These are phyloP conservation scores for Malbranchea cinnamomea DNA, from an alignment of 2,329 filamentous ascomycete genomes.

Conservation along the genomic window DNA sequence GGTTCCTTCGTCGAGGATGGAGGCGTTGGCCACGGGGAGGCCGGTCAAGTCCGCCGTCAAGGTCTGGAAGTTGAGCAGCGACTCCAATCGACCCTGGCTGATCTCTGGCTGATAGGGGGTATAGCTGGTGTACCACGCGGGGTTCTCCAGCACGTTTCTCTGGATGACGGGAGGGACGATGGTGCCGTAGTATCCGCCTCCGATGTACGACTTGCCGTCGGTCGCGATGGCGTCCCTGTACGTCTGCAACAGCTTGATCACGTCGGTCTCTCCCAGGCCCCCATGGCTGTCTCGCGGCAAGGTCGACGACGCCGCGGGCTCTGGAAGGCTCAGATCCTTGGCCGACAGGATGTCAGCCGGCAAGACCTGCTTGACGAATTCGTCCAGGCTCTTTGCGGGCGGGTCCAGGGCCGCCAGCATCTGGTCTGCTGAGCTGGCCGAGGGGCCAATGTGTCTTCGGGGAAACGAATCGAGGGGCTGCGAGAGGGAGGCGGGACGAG, in stretches of 20 bases:
- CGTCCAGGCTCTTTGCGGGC: slow-evolving; percentile 56
- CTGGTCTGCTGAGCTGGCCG: slow-evolving; percentile 48
- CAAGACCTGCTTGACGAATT: slow-evolving; percentile 73
- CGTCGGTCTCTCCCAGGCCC: slow-evolving; percentile 32
- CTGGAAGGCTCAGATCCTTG: slow-evolving; percentile 44
- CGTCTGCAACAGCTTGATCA: slow-evolving; percentile 25
- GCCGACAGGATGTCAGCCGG: slow-evolving; percentile 63
- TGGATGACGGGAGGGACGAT: slow-evolving; percentile 79
- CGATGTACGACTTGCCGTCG: slow-evolving; percentile 55
- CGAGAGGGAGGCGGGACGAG: slow-evolving; percentile 25
- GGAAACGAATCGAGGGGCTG: slow-evolving; percentile 48
- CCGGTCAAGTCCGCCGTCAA: slow-evolving; percentile 78
- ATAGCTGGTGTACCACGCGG: slow-evolving; percentile 96
- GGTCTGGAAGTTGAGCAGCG: slow-evolving; percentile 89
- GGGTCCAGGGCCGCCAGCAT: slow-evolving; percentile 75
- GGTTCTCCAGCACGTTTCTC: slow-evolving; percentile 81
- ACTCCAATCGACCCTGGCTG: slow-evolving; percentile 85
- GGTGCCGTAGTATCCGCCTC: slow-evolving; percentile 78
- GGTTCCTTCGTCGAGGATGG: slow-evolving; percentile 77
- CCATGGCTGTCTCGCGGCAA: slow-evolving; percentile 25
- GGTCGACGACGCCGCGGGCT: slow-evolving; percentile 27
- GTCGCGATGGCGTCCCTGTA: slow-evolving; percentile 44
- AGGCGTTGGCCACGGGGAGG: slow-evolving; percentile 78
- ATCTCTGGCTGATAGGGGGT: slow-evolving; percentile 96
- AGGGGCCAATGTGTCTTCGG: slow-evolving; percentile 75